Evolutionary conservation across 208 protist genomes (phyloP).

Genomic region (Leishmania aethiopica): DNA sequence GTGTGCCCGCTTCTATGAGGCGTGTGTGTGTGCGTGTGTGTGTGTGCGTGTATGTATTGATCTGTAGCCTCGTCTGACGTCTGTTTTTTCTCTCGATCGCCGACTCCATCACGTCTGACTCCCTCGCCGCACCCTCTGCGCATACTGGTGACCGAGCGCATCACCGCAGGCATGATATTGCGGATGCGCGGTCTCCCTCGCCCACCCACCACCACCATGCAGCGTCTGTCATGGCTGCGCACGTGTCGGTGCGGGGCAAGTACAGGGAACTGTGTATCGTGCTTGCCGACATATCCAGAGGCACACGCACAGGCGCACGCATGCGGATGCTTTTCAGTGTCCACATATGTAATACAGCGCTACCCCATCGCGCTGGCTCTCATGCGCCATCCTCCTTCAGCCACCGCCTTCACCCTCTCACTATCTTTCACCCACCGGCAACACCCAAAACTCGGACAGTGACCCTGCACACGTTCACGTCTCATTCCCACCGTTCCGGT

Average conservation of each 20-base stretch:
- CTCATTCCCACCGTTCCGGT: neutral
- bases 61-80: neutral
- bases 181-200: neutral
- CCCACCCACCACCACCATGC: neutral
- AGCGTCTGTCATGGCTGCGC: neutral
- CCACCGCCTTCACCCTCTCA: neutral
- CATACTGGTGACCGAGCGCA: neutral
- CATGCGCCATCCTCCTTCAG: neutral
- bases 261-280: neutral
- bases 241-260: neutral
- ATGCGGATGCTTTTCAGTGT: neutral
- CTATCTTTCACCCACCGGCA: neutral
- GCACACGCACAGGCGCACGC: neutral
- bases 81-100: neutral
- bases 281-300: neutral
- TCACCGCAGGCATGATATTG: neutral
- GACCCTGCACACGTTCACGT: neutral
- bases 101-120: neutral
- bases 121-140: neutral
- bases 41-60: neutral
- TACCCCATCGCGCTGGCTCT: neutral
- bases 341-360: neutral
- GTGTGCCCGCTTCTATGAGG: neutral
- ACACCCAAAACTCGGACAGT: neutral
- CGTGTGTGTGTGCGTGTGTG: neutral